Evolutionary conservation across 352 stramenopile species (phyloP).

Genomic region (Phytopythium kandeliae): DNA sequence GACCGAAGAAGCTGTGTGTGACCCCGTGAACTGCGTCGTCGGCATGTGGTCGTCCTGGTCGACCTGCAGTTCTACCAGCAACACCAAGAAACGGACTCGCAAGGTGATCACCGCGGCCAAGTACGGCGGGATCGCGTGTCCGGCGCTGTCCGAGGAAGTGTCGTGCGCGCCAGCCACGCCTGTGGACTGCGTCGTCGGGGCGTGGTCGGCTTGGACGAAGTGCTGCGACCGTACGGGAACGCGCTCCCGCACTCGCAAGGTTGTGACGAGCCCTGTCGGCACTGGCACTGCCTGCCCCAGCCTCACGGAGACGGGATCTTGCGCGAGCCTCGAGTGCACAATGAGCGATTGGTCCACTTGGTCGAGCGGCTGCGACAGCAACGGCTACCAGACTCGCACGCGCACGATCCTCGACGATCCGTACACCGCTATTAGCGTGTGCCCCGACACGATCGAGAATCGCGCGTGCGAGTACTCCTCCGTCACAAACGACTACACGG

Average conservation of each 20-base stretch:
- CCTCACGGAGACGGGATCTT: conserved; percentile 28
- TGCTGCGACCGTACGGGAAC: conserved; percentile 31
- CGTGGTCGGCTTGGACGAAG: conserved; percentile 39
- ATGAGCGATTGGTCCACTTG: conserved; percentile 42
- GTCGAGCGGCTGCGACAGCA: conserved; percentile 42
- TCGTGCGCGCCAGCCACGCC: conserved; percentile 32
- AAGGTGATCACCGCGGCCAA: conserved; percentile 19
- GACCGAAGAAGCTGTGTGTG: conserved; percentile 24
- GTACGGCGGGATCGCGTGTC: conserved; percentile 37
- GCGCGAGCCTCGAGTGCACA: conserved; percentile 35
- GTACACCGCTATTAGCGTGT: conserved; percentile 27
- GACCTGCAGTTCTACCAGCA: conserved; percentile 20
- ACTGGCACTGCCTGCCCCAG: conserved; percentile 29
- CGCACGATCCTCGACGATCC: conserved; percentile 28
- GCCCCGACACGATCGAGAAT: conserved; percentile 15
- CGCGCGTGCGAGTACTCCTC: conserved; percentile 34
- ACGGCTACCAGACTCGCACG: conserved; percentile 28
- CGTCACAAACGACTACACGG: conserved; percentile 21
- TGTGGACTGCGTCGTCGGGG: conserved; percentile 37
- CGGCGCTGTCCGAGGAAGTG: conserved; percentile 24
- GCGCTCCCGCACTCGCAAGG: conserved; percentile 27
- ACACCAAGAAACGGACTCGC: conserved; percentile 24
- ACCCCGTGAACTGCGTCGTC: conserved; percentile 46
- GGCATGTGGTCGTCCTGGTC: conserved; percentile 23
- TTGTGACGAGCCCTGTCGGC: conserved; percentile 30